Conservation (phyloP, 495 filamentous ascomycete genomes). For the Friedmanniomyces simplex region DNA sequence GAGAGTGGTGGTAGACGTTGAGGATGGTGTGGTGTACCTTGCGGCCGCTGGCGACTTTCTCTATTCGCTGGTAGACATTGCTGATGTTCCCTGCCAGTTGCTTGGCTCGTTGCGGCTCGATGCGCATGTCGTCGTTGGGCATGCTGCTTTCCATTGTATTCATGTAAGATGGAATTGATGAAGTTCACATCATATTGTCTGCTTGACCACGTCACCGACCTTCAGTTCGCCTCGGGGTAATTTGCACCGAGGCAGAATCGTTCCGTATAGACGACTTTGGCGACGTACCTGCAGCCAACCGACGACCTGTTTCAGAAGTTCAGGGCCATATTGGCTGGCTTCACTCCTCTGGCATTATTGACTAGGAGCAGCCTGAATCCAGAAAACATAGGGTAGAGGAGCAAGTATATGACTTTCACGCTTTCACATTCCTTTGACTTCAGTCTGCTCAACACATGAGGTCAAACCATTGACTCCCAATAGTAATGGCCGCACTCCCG, state of each 20-base stretch:
- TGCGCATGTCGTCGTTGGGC: slow-evolving; percentile 22
- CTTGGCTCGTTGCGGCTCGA: slow-evolving; percentile 28
- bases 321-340: background rate
- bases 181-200: background rate
- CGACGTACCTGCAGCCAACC: background rate
- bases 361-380: too few species aligned
- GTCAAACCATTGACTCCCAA: background rate
- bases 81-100: slow-evolving; percentile 29
- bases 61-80: slow-evolving; percentile 23
- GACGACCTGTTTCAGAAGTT: too few species aligned
- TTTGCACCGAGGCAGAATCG: background rate
- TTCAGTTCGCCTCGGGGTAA: background rate
- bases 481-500: too few species aligned
- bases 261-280: background rate
- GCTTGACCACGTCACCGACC: background rate
- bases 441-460: background rate
- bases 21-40: slow-evolving; percentile 6
- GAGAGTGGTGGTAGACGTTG: background rate
- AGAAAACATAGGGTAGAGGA: too few species aligned
- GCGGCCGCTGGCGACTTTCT: slow-evolving; percentile 18
- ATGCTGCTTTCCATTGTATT: background rate
- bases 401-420: background rate
- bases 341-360: background rate
- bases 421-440: background rate
- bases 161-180: too few species aligned